Evolutionary conservation across 2,329 filamentous ascomycete species (phyloP), one percentile per base, ranked within the genome.

Genomic region (Leptographium lundbergii): DNA sequence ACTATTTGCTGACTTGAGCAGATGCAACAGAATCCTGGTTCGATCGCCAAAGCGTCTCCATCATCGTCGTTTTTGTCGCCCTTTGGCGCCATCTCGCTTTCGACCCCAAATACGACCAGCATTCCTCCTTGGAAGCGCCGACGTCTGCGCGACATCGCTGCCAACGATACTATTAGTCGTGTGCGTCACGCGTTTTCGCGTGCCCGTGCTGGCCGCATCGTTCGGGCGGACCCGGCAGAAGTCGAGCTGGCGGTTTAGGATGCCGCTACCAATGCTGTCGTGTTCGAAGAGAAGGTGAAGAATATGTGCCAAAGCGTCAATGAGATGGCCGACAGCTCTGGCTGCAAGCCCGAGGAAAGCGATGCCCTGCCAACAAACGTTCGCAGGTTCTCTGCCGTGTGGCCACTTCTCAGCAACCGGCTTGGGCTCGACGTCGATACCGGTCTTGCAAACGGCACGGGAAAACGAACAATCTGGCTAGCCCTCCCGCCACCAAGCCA

Each of bases 221-320:
- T 57, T 5, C 42, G 45, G 10, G 45, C 55, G 4, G 27, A 32
- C 10, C 45, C 29, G n/a, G 29, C 45, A 11, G 55, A 57, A 10
- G 29, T 57, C 11, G 45, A 50, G 55, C 45, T 57, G 55, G 22
- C 55, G 42, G 55, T 57, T n/a, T 57, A 50, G 55, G 55, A 57
- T 57, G 45, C 55, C 42, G 55, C 14, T 27, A 39, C 27, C 9
- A 25, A 50, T 27, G 22, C 42, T 29, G 45, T 57, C 45, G 55
- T 57, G 29, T 14, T 57, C 27, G 55, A 57, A 10, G 55, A 57
- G 11, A 50, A 24, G 17, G 42, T 50, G 25, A 19, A 24, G 19
- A 25, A 6, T 17, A 13, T 56, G 25, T 51, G 25, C 25, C 13
- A 9, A 14, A 25, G 14, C 22, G 9, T 1, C 24, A 25, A 51